Base-by-base conservation (phyloP, 345 rosid genomes). In the Raphanus raphanistrum region DNA sequence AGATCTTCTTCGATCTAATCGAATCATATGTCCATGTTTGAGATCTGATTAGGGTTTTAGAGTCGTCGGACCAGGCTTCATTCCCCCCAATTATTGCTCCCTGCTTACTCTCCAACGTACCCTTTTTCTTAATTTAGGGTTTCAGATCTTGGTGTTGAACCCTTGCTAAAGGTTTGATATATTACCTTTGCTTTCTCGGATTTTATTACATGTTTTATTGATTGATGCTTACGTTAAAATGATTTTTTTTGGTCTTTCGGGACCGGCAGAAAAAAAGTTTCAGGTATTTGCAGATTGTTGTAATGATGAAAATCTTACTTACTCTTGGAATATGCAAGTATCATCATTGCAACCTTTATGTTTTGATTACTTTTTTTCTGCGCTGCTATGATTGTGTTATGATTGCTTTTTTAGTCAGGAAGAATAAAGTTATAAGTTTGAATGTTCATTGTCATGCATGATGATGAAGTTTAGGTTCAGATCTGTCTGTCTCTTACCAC, bases 51-150 rank as follows among this genome's bases (percentile, higher is more conserved):
- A 81, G 62, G 72, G 52, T 66, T 73, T 64, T 64, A 79, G 92
- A 17, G 86, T 86, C 84, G 76, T 92, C 97, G 97, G 97, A 92
- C 97, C 97, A 92, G 97, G 97, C 97, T 92, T 92, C 97, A 92
- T 92, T 92, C 97, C 97, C 93, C 97, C 89, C 97, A 92, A 92
- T 86, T 85, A 73, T 72, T 77, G 88, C 87, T 87, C 83, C 85
- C 84, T 59, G 4, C 1, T 29, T 28, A 28, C 66, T 57, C 48
- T 64, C 45, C 65, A 32, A n/a, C 52, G 6, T 41, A 45, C 52
- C 52, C 15, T 12, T 45, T 45, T 45, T 13, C 52, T 45, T 45
- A 13, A 13, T 45, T 12, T 45, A 64, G 76, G 83, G 80, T 59
- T 75, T 45, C 50, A 66, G 77, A 71, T 71, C 76, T 66, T 12